Conservation (phyloP, 768 basidiomycete genomes). For the Lentinula sp. region DNA sequence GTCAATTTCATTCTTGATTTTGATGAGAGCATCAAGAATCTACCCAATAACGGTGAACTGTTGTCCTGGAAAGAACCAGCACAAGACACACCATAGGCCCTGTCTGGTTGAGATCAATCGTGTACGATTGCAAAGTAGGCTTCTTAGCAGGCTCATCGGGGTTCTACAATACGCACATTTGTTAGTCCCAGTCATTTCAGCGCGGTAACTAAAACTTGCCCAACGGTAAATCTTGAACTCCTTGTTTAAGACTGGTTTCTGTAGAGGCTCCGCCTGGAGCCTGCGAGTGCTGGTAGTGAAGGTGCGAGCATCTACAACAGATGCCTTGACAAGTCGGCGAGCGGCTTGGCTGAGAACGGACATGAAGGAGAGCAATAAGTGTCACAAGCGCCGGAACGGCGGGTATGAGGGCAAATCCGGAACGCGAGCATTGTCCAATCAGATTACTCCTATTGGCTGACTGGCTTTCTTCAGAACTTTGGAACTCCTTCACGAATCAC, state of each 20-base stretch:
- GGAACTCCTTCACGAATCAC: too few relatives aligned
- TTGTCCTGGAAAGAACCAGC: neutral
- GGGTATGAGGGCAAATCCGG: neutral
- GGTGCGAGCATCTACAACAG: conserved; percentile 13
- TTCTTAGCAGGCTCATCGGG: conserved; percentile 93
- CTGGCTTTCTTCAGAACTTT: neutral
- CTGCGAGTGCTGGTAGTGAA: conserved; percentile 24
- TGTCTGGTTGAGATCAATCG: conserved; percentile 87
- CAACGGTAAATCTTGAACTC: conserved; percentile 99
- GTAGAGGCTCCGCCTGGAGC: conserved; percentile 35
- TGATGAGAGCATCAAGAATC: conserved; percentile 91
- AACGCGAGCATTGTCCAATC: neutral
- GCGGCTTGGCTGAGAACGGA: neutral
- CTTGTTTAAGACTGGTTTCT: conserved; percentile 75
- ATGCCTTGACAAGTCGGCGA: neutral
- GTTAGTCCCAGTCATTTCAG: neutral
- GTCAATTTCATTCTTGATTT: conserved; percentile 98
- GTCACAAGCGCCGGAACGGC: neutral
- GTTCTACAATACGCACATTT: conserved; percentile 44
- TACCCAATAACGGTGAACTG: conserved; percentile 14
- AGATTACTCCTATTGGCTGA: neutral
- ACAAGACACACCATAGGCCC: conserved; percentile 77
- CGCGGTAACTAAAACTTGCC: conserved; percentile 40
- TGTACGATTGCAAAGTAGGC: conserved; percentile 86
- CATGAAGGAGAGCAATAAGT: neutral